A percentile compares a stretch with the other conserved stretches of the same genome.
These are phyloP conservation scores for Endocladia muricata DNA, from an alignment of 31 red algal genomes.

Conservation along the genomic window DNA sequence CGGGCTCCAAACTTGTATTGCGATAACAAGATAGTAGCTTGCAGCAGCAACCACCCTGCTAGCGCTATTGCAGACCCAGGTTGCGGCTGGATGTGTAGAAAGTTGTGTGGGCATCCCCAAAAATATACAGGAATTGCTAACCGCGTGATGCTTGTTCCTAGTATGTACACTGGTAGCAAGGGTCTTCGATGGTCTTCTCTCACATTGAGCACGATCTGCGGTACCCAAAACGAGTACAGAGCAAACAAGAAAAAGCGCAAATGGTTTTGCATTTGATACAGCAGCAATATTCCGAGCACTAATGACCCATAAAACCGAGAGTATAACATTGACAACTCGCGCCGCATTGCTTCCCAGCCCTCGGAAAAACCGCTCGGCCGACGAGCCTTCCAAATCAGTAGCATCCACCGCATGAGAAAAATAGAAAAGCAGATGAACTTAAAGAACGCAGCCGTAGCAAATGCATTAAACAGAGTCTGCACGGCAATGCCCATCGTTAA, in stretches of 20 bases:
- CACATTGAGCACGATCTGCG: conserved; percentile 78
- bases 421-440: conserved; percentile 92
- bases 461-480: conserved; percentile 88
- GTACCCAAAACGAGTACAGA: conserved; percentile 88
- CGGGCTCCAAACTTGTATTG: conserved; percentile 83
- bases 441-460: conserved; percentile 95
- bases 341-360: conserved; percentile 90
- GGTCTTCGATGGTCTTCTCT: conserved; percentile 71
- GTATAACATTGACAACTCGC: conserved; percentile 88
- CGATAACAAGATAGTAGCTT: conserved; percentile 62
- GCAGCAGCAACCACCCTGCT: conserved; percentile 58
- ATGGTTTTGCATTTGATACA: conserved; percentile 86
- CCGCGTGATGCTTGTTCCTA: conserved; percentile 65
- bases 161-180: conserved; percentile 70
- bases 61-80: conserved; percentile 43
- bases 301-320: conserved; percentile 85
- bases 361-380: conserved; percentile 77
- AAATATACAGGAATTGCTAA: conserved; percentile 81
- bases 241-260: conserved; percentile 74
- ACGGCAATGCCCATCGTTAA: conserved; percentile 84
- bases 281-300: conserved; percentile 71
- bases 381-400: conserved; percentile 91
- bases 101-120: conserved; percentile 79
- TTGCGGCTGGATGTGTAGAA: conserved; percentile 83
- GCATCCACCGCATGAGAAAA: conserved; percentile 90